Base-by-base conservation (phyloP, 331 rosid genomes). In the Saraca asoca region DNA sequence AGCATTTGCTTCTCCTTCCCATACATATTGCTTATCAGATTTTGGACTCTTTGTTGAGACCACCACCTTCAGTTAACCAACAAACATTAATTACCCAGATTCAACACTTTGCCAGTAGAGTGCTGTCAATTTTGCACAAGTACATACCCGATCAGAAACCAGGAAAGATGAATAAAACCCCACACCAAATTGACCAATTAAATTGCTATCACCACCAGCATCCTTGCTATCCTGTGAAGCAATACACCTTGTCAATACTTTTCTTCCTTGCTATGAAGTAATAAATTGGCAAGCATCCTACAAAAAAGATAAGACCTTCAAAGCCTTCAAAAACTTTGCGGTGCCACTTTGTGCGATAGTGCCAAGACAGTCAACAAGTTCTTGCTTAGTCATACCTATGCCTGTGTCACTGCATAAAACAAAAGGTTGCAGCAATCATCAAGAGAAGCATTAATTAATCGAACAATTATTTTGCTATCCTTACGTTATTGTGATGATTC, bases 271-370 rank as follows among this genome's bases (percentile, higher is more conserved):
- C 31, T 24, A 1, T 24, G 31, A 68, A 53, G 15, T 15, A 59
- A 52, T 15, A 60, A 38, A 75, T n/a, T 69, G 9, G 24, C 18
- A 56, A 16, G 37, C 58, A 17, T 75, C n/a, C 51, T 17, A 24
- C 15, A n/a, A 42, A 55, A 53, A 42, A 58, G 9, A 44, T 7
- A 51, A 61, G 62, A 94, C 97, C 97, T 90, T 90, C 74, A 94
- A 19, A 20, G 89, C 87, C 83, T 90, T 85, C 88, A 88, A 86
- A 75, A 90, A 94, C 79, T 94, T 94, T 24, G 99, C 88, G 33
- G 97, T 90, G 45, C 99, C 95, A 86, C 99, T 94, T 79, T 94
- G 99, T 35, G 99, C 97, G 67, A 94, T 94, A 64, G 99, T 94
- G 73, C 96, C 99, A 80, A 90, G 97, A 76, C 99, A 94, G 68